Conservation (phyloP, 495 filamentous ascomycete species). For the Xylaria castorea region DNA sequence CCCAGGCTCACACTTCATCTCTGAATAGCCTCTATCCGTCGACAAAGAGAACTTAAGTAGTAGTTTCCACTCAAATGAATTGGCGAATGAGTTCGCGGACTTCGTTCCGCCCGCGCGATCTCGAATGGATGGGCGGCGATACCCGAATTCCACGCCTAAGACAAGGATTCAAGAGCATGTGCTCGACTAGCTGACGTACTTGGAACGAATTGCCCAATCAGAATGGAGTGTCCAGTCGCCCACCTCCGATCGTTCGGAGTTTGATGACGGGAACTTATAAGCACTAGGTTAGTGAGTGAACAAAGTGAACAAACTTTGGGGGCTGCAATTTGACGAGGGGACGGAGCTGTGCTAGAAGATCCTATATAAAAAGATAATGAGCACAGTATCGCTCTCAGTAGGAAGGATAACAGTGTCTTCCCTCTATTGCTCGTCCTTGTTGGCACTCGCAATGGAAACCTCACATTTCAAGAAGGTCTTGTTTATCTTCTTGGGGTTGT, state of each 20-base stretch:
- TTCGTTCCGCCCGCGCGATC: neutral
- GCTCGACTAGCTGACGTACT: neutral
- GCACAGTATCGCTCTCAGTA: neutral
- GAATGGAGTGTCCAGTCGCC: neutral
- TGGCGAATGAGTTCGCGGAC: neutral
- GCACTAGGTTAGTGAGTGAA: neutral
- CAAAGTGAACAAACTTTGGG: neutral
- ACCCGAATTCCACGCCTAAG: neutral
- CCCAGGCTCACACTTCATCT: neutral
- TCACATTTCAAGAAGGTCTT: neutral
- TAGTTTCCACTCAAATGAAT: neutral
- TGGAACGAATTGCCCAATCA: conserved; percentile 8
- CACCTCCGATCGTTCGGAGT: neutral
- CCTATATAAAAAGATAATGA: neutral
- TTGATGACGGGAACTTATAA: neutral
- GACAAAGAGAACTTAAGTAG: too few species aligned
- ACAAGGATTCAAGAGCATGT: conserved; percentile 10
- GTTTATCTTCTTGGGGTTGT: too few species aligned
- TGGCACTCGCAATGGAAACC: neutral
- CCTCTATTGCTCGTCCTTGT: neutral
- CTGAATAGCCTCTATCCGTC: neutral
- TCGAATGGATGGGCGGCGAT: neutral
- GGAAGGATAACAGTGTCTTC: neutral
- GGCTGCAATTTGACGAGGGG: neutral
- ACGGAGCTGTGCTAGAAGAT: neutral